Conservation (phyloP, 2,329 filamentous ascomycete species). For the Lachnellula cervina region DNA sequence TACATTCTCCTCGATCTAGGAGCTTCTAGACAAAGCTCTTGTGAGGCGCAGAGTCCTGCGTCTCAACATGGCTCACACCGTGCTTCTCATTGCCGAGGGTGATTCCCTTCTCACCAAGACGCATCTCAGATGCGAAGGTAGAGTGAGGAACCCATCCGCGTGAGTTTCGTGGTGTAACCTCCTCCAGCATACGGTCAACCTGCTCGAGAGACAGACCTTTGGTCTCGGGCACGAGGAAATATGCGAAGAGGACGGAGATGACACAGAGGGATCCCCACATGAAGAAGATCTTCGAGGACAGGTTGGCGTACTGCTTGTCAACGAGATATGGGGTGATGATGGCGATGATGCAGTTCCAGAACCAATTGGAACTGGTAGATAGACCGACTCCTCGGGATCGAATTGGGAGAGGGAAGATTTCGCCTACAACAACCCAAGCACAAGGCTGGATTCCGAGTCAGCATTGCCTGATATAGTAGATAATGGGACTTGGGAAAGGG, state of each 20-base stretch:
- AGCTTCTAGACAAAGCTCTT: background rate
- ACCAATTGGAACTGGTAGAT: conserved; percentile 86
- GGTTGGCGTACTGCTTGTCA: conserved; percentile 63
- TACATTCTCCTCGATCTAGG: background rate
- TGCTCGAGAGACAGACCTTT: conserved; percentile 81
- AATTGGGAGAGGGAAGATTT: conserved; percentile 86
- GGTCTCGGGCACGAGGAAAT: conserved; percentile 76
- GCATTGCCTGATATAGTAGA: no score
- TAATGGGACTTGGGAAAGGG: conserved; percentile 55
- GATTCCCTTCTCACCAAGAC: conserved; percentile 12
- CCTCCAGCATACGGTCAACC: conserved; percentile 68
- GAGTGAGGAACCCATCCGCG: conserved; percentile 25
- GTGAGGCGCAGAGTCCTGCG: background rate
- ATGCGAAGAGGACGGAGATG: conserved; percentile 66
- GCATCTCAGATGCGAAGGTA: conserved; percentile 28
- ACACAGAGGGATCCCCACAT: conserved; percentile 68
- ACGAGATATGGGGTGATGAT: conserved; percentile 76
- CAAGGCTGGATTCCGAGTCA: conserved; percentile 55
- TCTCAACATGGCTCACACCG: background rate
- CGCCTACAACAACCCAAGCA: conserved; percentile 78
- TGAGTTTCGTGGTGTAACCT: conserved; percentile 38
- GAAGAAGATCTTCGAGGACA: conserved; percentile 71
- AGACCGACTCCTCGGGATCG: conserved; percentile 82
- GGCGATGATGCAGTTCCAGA: conserved; percentile 79
- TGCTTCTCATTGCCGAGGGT: background rate